Percentiles rank a stretch among this genome's conserved stretches.
These are phyloP conservation scores for Amanita fuliginea DNA, from an alignment of 768 basidiomycete genomes.

Conservation along the genomic window DNA sequence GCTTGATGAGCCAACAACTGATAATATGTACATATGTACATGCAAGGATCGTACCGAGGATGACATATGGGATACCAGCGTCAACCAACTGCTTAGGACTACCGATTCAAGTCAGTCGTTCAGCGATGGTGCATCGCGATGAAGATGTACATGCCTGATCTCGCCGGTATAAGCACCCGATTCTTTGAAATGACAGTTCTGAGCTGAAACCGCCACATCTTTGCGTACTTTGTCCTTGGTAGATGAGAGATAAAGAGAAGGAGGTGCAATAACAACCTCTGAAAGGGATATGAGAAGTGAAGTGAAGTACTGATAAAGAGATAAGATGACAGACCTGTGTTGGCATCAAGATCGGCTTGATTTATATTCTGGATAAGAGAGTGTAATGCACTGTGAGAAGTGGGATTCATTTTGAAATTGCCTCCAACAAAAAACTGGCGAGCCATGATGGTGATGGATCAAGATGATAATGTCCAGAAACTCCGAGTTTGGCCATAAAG, in stretches of 20 bases:
- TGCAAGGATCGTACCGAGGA: conserved; percentile 61
- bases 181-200: conserved; percentile 80
- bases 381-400: conserved; percentile 49
- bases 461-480: neutral
- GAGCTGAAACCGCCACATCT: conserved; percentile 74
- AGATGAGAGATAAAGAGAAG: conserved; percentile 77
- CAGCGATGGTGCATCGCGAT: neutral
- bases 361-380: conserved; percentile 65
- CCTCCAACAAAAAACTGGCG: conserved; percentile 93
- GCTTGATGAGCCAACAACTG: conserved; percentile 5
- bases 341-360: conserved; percentile 63
- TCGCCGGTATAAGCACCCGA: conserved; percentile 95
- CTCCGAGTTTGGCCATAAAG: no score
- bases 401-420: conserved; percentile 98
- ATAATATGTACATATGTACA: neutral
- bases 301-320: conserved; percentile 9
- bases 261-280: conserved; percentile 95
- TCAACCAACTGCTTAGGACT: conserved; percentile 76
- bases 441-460: conserved; percentile 32
- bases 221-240: conserved; percentile 50
- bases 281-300: neutral
- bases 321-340: conserved; percentile 45
- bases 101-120: conserved; percentile 15
- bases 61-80: conserved; percentile 81
- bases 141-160: conserved; percentile 52